A percentile compares a stretch with the other conserved stretches of the same genome.
Conservation (phyloP, 176 grass and related monocot genomes). For the Secale cereale region DNA sequence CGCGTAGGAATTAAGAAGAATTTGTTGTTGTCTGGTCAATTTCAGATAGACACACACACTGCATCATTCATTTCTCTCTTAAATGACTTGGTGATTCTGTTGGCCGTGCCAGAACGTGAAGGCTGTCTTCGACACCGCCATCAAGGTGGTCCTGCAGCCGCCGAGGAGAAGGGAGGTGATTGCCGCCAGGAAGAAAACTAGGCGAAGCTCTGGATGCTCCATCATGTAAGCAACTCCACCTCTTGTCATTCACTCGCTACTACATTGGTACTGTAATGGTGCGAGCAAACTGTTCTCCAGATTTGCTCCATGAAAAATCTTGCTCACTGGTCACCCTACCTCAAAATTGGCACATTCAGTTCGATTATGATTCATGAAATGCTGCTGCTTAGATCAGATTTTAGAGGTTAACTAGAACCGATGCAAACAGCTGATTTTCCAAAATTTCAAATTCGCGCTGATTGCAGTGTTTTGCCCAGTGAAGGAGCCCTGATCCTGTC, state of each 20-base stretch:
- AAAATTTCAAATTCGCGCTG: too few relatives aligned
- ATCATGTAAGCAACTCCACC: constrained; percentile 49
- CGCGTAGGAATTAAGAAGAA: not conserved
- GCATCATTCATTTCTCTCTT: too few relatives aligned
- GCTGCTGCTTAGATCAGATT: not conserved
- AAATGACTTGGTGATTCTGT: not conserved
- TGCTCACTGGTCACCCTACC: not conserved
- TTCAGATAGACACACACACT: not conserved
- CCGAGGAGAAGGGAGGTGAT: constrained; percentile 62
- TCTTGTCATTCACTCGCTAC: not conserved
- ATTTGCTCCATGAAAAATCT: not conserved
- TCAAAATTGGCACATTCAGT: not conserved
- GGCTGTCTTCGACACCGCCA: constrained; percentile 83
- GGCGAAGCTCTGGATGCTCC: constrained; percentile 60
- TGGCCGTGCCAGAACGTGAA: constrained; percentile 70
- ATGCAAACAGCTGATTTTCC: not conserved
- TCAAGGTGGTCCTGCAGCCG: constrained; percentile 96
- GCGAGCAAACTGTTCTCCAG: not conserved
- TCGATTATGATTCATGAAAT: not conserved
- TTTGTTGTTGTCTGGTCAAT: not conserved
- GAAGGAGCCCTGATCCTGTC: not conserved
- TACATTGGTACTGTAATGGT: not conserved
- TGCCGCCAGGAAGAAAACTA: constrained; percentile 57
- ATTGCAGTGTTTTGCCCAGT: not conserved
- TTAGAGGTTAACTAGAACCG: not conserved